Evolutionary conservation across 2,329 filamentous ascomycete genomes (phyloP).

Genomic region (Fusarium haematococcum): DNA sequence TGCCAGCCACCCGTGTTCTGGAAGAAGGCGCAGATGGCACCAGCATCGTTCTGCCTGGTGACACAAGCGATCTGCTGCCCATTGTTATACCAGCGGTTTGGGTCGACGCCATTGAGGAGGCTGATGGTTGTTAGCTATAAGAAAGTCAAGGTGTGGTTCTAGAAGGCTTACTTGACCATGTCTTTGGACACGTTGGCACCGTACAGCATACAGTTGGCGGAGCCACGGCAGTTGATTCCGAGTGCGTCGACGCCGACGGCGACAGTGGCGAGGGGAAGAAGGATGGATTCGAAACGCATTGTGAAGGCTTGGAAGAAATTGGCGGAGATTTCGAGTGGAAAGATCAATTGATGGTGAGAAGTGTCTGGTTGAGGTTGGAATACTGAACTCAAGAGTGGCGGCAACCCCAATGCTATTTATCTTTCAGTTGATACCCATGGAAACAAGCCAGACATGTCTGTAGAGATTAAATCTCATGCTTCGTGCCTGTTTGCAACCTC

Average conservation of each 20-base stretch:
- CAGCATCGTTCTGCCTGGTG: neutral
- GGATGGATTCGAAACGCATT: neutral
- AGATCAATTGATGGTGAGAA: neutral
- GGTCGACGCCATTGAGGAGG: neutral
- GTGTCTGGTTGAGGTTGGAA: neutral
- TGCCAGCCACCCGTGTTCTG: neutral
- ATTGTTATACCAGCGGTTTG: neutral
- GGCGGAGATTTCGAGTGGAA: neutral
- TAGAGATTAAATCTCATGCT: neutral
- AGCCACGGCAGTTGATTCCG: neutral
- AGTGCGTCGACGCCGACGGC: neutral
- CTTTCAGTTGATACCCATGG: neutral
- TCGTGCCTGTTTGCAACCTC: neutral
- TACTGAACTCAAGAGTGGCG: neutral
- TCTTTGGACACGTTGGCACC: neutral
- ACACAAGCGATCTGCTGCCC: neutral
- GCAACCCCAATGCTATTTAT: neutral
- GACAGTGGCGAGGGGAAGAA: neutral
- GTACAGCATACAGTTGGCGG: neutral
- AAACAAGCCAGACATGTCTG: neutral
- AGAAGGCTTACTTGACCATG: neutral
- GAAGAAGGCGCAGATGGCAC: neutral
- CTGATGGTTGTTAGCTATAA: neutral
- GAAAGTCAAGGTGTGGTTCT: neutral
- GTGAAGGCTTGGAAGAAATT: neutral